phyloP scores from a whole-genome alignment of 257 asterid species.

The Henckelia pumila region DNA sequence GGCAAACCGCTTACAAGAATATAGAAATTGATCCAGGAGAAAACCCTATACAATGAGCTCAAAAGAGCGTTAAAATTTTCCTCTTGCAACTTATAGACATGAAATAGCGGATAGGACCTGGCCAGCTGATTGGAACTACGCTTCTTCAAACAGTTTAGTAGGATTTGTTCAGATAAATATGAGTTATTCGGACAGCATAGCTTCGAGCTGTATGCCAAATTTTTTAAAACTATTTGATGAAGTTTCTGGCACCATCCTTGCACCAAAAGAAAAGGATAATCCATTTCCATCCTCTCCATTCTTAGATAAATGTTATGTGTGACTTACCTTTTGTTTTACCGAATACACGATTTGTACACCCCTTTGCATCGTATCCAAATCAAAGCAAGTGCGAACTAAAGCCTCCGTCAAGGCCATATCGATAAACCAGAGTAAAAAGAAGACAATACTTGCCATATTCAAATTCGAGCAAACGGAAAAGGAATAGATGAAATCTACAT shows the following conservation, averaged over 20 bases:
- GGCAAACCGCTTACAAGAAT: neutral
- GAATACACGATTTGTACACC: neutral
- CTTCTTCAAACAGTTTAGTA: neutral
- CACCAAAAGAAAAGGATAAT: neutral
- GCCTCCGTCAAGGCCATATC: neutral
- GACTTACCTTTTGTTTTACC: neutral
- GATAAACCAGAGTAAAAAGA: neutral
- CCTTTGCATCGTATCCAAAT: neutral
- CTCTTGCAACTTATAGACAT: neutral
- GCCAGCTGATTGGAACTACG: neutral
- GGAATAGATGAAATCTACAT: neutral
- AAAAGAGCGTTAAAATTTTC: neutral
- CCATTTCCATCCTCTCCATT: constrained; percentile 1
- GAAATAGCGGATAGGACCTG: neutral
- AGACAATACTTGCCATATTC: neutral
- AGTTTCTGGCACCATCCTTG: neutral
- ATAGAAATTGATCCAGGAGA: neutral
- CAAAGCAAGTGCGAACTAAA: neutral
- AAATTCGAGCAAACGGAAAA: neutral
- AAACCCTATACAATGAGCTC: neutral
- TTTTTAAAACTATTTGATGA: neutral
- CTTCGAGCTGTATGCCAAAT: neutral
- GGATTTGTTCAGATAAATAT: neutral
- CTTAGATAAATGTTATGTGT: neutral
- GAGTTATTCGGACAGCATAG: neutral